Conservation (phyloP, 1,139 yeast species). For the Nakaseomyces uthaithaninus region DNA sequence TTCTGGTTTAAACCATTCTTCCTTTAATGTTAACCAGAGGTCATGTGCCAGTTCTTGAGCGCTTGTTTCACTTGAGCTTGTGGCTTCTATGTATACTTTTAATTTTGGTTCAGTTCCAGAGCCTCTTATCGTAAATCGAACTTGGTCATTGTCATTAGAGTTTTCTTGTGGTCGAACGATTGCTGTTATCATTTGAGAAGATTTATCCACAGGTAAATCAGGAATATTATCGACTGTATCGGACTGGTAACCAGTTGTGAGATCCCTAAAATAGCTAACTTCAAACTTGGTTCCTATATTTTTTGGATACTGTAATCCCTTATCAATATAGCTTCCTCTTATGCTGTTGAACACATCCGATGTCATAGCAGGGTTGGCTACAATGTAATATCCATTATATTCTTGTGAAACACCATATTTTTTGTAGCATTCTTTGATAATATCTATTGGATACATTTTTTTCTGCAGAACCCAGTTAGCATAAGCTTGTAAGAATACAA, state of each 20-base stretch:
- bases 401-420: slow-evolving; percentile 77
- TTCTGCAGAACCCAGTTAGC: slow-evolving; percentile 37
- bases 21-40: slow-evolving; percentile 59
- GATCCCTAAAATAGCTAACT: slow-evolving; percentile 68
- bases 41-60: slow-evolving; percentile 48
- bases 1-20: slow-evolving; percentile 56
- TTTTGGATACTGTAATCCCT: slow-evolving; percentile 27
- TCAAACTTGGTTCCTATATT: slow-evolving; percentile 36
- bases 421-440: slow-evolving; percentile 50
- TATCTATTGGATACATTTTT: slow-evolving; percentile 36
- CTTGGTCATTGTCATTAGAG: slow-evolving; percentile 29
- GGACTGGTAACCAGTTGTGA: slow-evolving; percentile 76
- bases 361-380: slow-evolving; percentile 46
- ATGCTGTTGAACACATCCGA: slow-evolving; percentile 48
- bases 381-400: slow-evolving; percentile 75
- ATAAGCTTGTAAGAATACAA: slow-evolving; percentile 64
- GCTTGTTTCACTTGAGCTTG: slow-evolving; percentile 37
- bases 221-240: slow-evolving; percentile 53
- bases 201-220: slow-evolving; percentile 56
- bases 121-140: slow-evolving; percentile 82
- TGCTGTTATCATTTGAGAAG: slow-evolving; percentile 82
- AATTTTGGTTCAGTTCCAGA: slow-evolving; percentile 96
- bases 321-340: slow-evolving; percentile 24
- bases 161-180: slow-evolving; percentile 20
- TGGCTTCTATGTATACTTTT: slow-evolving; percentile 84